phyloP scores from a whole-genome alignment of 192 early-diverging fungal species.

The Coemansia furcata region DNA sequence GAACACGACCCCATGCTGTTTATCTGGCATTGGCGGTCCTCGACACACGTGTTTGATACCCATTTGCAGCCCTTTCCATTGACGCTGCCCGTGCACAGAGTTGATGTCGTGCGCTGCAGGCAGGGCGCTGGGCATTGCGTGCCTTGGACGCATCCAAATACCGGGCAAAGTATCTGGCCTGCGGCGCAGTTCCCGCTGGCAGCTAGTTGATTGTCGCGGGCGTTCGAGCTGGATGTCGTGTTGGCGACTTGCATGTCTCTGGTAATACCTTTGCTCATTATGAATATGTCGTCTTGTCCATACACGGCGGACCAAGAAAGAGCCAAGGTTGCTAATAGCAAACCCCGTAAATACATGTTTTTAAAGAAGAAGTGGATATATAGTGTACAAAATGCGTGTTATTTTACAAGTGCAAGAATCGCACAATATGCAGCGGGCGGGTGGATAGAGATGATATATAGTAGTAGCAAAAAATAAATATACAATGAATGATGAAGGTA shows the following conservation, averaged over 20 bases:
- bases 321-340: slow-evolving; percentile 6
- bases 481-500: not conserved
- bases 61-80: slow-evolving; percentile 43
- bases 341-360: not conserved
- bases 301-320: slow-evolving; percentile 1
- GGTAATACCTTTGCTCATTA: not conserved
- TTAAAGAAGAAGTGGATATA: not conserved
- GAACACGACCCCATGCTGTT: slow-evolving; percentile 19
- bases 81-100: slow-evolving; percentile 19
- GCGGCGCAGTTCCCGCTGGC: slow-evolving; percentile 2
- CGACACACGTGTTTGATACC: slow-evolving; percentile 24
- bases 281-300: not conserved
- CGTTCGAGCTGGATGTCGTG: not conserved
- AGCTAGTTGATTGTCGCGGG: not conserved
- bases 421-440: not conserved
- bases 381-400: not conserved
- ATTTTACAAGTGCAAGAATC: not conserved
- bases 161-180: slow-evolving; percentile 25
- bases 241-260: not conserved
- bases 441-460: not conserved
- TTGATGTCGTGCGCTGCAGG: not conserved
- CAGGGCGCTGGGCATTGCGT: not conserved
- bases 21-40: slow-evolving; percentile 28
- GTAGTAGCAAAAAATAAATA: not conserved
- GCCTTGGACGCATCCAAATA: slow-evolving; percentile 37